Percentiles rank a stretch among this genome's conserved stretches.
phyloP scores from a whole-genome alignment of 306 rosid species.

The Myrica gale region DNA sequence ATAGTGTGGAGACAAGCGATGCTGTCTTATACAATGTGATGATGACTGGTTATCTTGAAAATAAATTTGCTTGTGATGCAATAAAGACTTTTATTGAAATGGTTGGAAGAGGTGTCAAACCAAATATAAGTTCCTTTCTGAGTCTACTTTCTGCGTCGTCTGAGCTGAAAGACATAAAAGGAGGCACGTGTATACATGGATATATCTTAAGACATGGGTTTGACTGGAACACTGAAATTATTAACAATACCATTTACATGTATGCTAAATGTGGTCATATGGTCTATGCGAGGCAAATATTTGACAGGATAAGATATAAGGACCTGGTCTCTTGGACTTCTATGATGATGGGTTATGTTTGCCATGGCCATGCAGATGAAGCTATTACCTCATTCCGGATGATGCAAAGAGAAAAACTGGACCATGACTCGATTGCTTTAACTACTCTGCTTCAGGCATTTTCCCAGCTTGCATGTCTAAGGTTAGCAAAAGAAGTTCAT shows the following conservation, averaged over 20 bases:
- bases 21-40: conserved; percentile 40
- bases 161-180: conserved; percentile 31
- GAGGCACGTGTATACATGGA: conserved; percentile 43
- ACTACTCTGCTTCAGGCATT: conserved; percentile 47
- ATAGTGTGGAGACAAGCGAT: conserved; percentile 39
- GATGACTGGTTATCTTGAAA: conserved; percentile 45
- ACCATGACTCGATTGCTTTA: conserved; percentile 33
- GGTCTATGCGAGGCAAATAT: conserved; percentile 33
- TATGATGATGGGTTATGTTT: conserved; percentile 45
- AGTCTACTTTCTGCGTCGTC: conserved; percentile 46
- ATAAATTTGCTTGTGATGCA: conserved; percentile 29
- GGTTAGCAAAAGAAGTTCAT: conserved; percentile 45
- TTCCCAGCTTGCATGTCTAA: conserved; percentile 42
- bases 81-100: conserved; percentile 31
- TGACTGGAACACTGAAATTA: conserved; percentile 34
- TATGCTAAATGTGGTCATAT: conserved; percentile 41
- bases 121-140: conserved; percentile 42
- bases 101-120: conserved; percentile 26
- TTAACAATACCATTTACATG: conserved; percentile 40
- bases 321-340: conserved; percentile 59
- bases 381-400: conserved; percentile 43
- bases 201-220: conserved; percentile 31
- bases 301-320: conserved; percentile 26
- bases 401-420: conserved; percentile 36
- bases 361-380: conserved; percentile 35